Conservation (phyloP, 768 basidiomycete genomes). For the Ramaria sp. region DNA sequence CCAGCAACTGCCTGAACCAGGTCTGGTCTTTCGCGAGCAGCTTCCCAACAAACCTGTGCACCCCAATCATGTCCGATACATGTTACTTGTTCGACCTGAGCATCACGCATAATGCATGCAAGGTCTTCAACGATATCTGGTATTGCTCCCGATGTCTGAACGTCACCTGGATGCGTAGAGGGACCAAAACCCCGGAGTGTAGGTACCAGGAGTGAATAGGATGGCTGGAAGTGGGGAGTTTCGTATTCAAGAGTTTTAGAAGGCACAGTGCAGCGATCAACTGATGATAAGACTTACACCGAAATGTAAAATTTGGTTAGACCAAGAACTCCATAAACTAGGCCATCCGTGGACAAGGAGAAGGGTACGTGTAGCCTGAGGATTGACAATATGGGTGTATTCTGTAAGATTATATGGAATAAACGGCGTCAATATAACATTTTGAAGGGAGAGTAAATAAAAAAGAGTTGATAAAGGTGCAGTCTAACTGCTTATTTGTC, state of each 20-base stretch:
- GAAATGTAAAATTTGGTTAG: conserved; percentile 58
- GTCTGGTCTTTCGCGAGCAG: conserved; percentile 57
- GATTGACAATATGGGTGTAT: conserved; percentile 29
- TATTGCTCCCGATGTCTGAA: conserved; percentile 45
- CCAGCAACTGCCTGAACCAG: conserved; percentile 49
- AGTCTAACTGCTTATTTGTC: neutral
- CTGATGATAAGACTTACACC: conserved; percentile 27
- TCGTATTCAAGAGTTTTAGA: neutral
- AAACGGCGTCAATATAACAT: neutral
- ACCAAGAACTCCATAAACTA: conserved; percentile 65
- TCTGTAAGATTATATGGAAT: neutral
- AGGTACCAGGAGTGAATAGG: conserved; percentile 52
- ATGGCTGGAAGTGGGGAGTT: conserved; percentile 25
- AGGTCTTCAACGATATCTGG: conserved; percentile 53
- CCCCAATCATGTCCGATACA: conserved; percentile 80
- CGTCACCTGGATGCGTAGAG: conserved; percentile 55
- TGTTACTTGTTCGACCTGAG: conserved; percentile 34
- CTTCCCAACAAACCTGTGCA: conserved; percentile 53
- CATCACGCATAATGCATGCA: conserved; percentile 48
- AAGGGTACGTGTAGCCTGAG: conserved; percentile 37
- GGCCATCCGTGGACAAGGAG: conserved; percentile 77
- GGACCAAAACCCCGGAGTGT: conserved; percentile 62
- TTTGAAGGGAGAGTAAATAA: neutral
- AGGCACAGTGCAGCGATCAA: neutral
- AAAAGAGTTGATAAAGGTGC: neutral